Evolutionary conservation across 306 rosid genomes (phyloP), one percentile per base, ranked within the genome.

Genomic region (Cyamopsis tetragonoloba): DNA sequence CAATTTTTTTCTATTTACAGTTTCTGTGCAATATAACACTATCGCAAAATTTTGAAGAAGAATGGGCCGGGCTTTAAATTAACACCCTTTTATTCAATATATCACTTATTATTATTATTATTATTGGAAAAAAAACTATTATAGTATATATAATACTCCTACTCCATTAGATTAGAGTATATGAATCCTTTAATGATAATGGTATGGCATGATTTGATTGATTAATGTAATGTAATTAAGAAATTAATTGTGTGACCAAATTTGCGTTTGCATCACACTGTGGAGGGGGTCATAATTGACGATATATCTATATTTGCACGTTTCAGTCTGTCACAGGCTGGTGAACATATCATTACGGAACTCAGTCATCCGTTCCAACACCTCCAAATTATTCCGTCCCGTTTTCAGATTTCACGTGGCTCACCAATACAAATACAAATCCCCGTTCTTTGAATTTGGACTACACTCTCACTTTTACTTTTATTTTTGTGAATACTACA

Each of bases 321-420:
- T 30, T 37, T 41, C 60, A 35, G n/a, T n/a, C 55, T 66, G 56
- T 49, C 54, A 67, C 69, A 58, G 64, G 64, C n/a, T 69, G 61
- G 44, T 66, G 44, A 49, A 76, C 55, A n/a, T n/a, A n/a, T 74
- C 71, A 72, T 80, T 72, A 72, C 81, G 79, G 82, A 74, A 77
- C 71, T 55, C 73, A 34, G 54, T 74, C 79, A n/a, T 62, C 78
- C 85, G 72, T 77, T 68, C 67, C 62, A 76, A 76, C 80, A 47
- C 20, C 78, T 51, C 20, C 8, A 20, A 11, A 14, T 50, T 38
- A 38, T 74, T 46, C 82, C 81, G 81, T 74, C 41, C 83, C 75
- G 73, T 71, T 65, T 38, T 32, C 65, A 13, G 56, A 65, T 19
- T 7, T 69, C 73, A 41, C 66, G n/a, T 32, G 62, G 18, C 44